phyloP scores from a whole-genome alignment of 1,139 yeast species.

The Sugiyamaella novakii region DNA sequence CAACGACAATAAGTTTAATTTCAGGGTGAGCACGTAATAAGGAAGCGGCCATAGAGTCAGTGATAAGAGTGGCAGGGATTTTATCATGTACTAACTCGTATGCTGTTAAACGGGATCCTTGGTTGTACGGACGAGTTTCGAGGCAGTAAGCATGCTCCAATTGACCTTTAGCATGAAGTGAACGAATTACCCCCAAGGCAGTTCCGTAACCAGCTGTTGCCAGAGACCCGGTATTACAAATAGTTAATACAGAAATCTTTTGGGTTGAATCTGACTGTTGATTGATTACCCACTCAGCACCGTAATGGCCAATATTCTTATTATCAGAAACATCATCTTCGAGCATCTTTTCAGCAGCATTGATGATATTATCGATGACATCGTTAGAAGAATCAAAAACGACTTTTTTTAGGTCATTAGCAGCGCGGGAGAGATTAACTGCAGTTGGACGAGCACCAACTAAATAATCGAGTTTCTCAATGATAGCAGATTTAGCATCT shows the following conservation, averaged over 20 bases:
- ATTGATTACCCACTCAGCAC: conserved; percentile 65
- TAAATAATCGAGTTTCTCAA: conserved; percentile 60
- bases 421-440: conserved; percentile 83
- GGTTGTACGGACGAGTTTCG: conserved; percentile 96
- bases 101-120: conserved; percentile 92
- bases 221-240: conserved; percentile 63
- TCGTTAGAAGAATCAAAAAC: conserved; percentile 35
- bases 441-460: conserved; percentile 92
- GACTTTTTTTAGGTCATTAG: conserved; percentile 54
- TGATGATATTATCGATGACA: conserved; percentile 47
- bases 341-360: conserved; percentile 62
- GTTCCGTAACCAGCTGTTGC: conserved; percentile 99
- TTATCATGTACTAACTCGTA: conserved; percentile 83
- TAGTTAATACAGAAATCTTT: conserved; percentile 74
- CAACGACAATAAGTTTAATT: conserved; percentile 87
- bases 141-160: conserved; percentile 78
- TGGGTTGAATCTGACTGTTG: conserved; percentile 23
- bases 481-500: conserved; percentile 28
- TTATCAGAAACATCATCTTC: conserved; percentile 79
- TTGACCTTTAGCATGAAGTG: conserved; percentile 51
- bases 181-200: conserved; percentile 86
- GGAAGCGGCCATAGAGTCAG: conserved; percentile 91
- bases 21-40: conserved; percentile 56
- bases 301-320: conserved; percentile 74
- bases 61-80: conserved; percentile 84